A percentile compares a stretch with the other conserved stretches of the same genome.
These are phyloP conservation scores for Phlyctochytrium planicorne DNA, from an alignment of 192 early-diverging fungal species.

Conservation along the genomic window DNA sequence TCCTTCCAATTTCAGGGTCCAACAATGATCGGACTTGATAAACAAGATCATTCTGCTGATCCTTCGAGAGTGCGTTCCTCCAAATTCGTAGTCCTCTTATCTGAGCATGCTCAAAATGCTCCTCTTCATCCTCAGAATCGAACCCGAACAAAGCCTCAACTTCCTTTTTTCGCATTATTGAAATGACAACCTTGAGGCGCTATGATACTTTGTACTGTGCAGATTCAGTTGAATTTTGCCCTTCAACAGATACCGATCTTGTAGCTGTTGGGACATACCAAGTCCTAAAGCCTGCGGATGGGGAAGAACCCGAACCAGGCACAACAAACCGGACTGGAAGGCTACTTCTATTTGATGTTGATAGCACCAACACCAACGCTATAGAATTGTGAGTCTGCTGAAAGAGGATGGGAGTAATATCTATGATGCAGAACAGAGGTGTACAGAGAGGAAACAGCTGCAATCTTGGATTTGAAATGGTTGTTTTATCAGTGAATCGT, in stretches of 20 bases:
- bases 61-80: neutral
- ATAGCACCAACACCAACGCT: too few species aligned
- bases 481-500: conserved; percentile 54
- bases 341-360: conserved; percentile 60
- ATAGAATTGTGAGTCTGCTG: too few species aligned
- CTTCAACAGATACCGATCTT: conserved; percentile 19
- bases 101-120: conserved; percentile 3
- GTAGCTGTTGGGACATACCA: conserved; percentile 56
- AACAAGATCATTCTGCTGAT: neutral
- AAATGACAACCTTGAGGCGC: conserved; percentile 18
- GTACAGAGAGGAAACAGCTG: conserved; percentile 53
- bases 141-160: neutral
- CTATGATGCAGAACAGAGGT: conserved; percentile 25
- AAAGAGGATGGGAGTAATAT: neutral
- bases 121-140: conserved; percentile 1
- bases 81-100: conserved; percentile 7
- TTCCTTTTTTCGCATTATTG: neutral
- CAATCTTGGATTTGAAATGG: conserved; percentile 57
- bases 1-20: conserved; percentile 5
- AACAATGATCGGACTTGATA: conserved; percentile 13
- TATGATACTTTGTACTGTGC: conserved; percentile 54
- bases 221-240: conserved; percentile 56
- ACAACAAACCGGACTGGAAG: conserved; percentile 62
- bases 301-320: conserved; percentile 10
- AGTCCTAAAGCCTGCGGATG: conserved; percentile 24